Conservation (phyloP, 2,329 filamentous ascomycete species). For the Epichloe sp. region DNA sequence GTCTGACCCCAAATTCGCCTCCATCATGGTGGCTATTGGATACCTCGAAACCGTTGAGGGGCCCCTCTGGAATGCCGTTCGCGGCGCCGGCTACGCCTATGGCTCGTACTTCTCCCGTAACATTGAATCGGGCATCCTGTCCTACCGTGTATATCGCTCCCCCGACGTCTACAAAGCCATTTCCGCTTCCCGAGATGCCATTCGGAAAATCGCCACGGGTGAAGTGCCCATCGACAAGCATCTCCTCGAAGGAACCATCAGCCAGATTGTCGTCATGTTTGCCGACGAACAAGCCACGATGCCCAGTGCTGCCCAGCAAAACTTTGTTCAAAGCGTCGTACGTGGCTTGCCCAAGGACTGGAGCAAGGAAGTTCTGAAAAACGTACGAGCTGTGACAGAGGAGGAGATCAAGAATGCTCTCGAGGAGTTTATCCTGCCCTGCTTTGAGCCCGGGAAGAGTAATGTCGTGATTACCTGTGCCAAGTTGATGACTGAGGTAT, state of each 20-base stretch:
- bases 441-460: slow-evolving; percentile 68
- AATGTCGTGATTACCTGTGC: slow-evolving; percentile 86
- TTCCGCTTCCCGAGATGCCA: slow-evolving; percentile 57
- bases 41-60: slow-evolving; percentile 92
- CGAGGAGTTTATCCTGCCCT: slow-evolving; percentile 59
- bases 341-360: slow-evolving; percentile 64
- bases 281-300: slow-evolving; percentile 85
- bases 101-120: slow-evolving; percentile 69
- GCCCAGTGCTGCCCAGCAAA: slow-evolving; percentile 65
- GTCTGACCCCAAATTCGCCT: slow-evolving; percentile 63
- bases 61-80: slow-evolving; percentile 84
- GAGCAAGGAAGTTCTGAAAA: slow-evolving; percentile 61
- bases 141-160: slow-evolving; percentile 80
- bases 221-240: slow-evolving; percentile 61
- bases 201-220: slow-evolving; percentile 62
- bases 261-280: slow-evolving; percentile 71
- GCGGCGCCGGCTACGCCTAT: slow-evolving; percentile 87
- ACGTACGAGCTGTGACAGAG: slow-evolving; percentile 61
- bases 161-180: slow-evolving; percentile 85
- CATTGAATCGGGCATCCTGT: slow-evolving; percentile 64
- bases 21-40: slow-evolving; percentile 74
- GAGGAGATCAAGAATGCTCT: slow-evolving; percentile 68
- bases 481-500: slow-evolving; percentile 70
- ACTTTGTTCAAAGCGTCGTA: slow-evolving; percentile 73
- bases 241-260: slow-evolving; percentile 81